Conservation (phyloP, 2,329 filamentous ascomycete genomes). For the Graphilbum sp. region DNA sequence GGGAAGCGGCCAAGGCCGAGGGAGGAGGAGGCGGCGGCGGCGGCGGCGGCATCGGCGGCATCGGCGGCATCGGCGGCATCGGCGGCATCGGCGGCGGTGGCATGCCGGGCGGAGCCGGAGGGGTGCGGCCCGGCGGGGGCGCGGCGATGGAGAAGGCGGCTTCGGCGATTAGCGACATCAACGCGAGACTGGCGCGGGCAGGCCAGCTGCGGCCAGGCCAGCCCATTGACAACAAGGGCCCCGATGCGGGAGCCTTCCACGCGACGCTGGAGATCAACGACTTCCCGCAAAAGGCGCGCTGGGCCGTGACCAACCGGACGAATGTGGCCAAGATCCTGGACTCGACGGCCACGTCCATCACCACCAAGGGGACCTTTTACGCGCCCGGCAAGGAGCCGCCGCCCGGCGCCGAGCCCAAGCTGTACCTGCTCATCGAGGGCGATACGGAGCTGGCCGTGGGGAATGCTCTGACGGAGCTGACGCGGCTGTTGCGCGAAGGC, state of each 20-base stretch:
- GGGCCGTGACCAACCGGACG: constrained; percentile 95
- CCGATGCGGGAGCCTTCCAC: constrained; percentile 91
- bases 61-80: constrained; percentile 8
- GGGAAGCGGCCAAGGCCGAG: constrained; percentile 24
- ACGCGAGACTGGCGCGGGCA: constrained; percentile 74
- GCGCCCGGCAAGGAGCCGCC: constrained; percentile 63
- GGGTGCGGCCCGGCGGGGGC: constrained; percentile 29
- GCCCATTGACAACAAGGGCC: constrained; percentile 95
- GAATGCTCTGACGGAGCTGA: constrained; percentile 79
- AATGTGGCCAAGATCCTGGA: constrained; percentile 98
- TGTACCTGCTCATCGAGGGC: constrained; percentile 95
- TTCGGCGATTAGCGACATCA: constrained; percentile 82
- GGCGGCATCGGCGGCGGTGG: constrained; percentile 12
- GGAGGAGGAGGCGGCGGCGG: constrained; percentile 1
- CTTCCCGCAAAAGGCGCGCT: constrained; percentile 94
- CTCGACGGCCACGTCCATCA: constrained; percentile 86
- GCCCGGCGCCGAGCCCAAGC: constrained; percentile 64
- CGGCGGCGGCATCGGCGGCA: constrained; percentile 12
- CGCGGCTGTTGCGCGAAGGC: constrained; percentile 73
- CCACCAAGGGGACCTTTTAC: constrained; percentile 91
- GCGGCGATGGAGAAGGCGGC: constrained; percentile 64
- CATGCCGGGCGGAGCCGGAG: constrained; percentile 8
- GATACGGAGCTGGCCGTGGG: constrained; percentile 89
- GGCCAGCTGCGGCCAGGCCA: constrained; percentile 83
- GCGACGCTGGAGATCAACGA: constrained; percentile 98